Evolutionary conservation across 208 protist species (phyloP).

Genomic region (Leishmania major): DNA sequence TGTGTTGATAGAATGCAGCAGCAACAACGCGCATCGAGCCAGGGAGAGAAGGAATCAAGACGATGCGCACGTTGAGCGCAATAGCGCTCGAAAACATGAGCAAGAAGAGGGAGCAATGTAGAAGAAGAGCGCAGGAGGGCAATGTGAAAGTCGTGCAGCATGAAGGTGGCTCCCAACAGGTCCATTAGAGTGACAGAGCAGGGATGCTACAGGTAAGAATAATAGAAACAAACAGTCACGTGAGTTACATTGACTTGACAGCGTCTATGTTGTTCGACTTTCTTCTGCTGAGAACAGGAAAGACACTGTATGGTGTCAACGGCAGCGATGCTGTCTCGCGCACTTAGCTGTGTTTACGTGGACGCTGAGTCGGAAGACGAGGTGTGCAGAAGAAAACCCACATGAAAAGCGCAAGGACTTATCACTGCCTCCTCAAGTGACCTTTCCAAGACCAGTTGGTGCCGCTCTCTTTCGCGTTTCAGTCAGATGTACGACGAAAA

Average conservation of each 20-base stretch:
- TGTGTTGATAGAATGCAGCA: not conserved
- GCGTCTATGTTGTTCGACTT: not conserved
- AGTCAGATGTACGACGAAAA: not conserved
- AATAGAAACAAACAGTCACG: not conserved
- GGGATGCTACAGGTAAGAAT: not conserved
- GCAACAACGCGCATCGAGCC: not conserved
- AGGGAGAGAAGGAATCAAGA: not conserved
- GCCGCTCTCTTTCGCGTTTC: not conserved
- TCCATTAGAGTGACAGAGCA: not conserved
- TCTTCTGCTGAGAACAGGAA: not conserved
- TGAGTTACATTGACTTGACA: not conserved
- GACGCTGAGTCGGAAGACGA: not conserved
- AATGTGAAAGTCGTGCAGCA: not conserved
- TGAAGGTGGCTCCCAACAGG: not conserved
- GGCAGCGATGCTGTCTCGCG: not conserved
- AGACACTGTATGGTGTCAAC: not conserved
- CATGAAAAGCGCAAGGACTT: not conserved
- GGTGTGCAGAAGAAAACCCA: not conserved
- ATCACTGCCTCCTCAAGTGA: not conserved
- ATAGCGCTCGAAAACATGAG: not conserved
- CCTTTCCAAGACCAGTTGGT: not conserved
- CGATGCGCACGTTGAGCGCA: not conserved
- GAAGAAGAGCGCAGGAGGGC: not conserved
- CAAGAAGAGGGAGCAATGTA: conserved; percentile 2
- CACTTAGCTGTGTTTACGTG: not conserved